Evolutionary conservation across 1,284 basidiomycete species (phyloP).

Genomic region (Trametes hirsuta): DNA sequence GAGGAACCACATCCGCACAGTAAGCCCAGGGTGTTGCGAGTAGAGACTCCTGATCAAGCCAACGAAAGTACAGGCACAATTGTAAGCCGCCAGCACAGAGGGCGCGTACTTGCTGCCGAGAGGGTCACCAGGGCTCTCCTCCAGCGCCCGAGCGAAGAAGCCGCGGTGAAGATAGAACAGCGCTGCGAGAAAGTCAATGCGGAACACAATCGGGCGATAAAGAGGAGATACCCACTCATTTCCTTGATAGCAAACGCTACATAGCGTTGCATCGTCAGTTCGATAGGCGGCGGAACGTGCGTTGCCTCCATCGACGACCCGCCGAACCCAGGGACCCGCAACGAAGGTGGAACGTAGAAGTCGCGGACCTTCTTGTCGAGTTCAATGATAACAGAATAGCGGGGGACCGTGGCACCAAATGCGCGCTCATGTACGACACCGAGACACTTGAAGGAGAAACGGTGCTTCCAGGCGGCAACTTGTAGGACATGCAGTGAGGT

Average conservation of each 20-base stretch:
- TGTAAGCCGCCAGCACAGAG: slow-evolving; percentile 70
- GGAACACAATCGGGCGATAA: background rate
- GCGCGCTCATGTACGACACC: slow-evolving; percentile 66
- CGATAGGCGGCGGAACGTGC: slow-evolving; percentile 49
- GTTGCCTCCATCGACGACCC: slow-evolving; percentile 48
- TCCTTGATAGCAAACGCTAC: slow-evolving; percentile 66
- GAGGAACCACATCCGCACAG: slow-evolving; percentile 73
- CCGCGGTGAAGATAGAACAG: slow-evolving; percentile 75
- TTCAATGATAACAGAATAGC: slow-evolving; percentile 61
- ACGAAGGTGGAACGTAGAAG: slow-evolving; percentile 62
- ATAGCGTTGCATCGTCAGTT: slow-evolving; percentile 67
- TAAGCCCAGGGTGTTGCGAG: slow-evolving; percentile 64
- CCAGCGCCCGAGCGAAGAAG: slow-evolving; percentile 70
- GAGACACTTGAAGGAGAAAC: slow-evolving; percentile 61
- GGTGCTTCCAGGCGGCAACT: slow-evolving; percentile 70
- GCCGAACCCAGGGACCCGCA: slow-evolving; percentile 67
- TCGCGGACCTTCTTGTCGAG: slow-evolving; percentile 66
- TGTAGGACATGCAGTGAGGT: background rate
- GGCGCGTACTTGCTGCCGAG: slow-evolving; percentile 69
- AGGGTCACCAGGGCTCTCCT: slow-evolving; percentile 62
- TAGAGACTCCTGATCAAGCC: slow-evolving; percentile 63
- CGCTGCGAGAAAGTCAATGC: slow-evolving; percentile 39
- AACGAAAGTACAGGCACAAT: slow-evolving; percentile 68
- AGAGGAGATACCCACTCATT: slow-evolving; percentile 51
- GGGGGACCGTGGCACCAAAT: slow-evolving; percentile 62